Percentiles rank a stretch among this genome's conserved stretches.
Conservation (phyloP, 345 rosid genomes). For the Diplotaxis tenuifolia region DNA sequence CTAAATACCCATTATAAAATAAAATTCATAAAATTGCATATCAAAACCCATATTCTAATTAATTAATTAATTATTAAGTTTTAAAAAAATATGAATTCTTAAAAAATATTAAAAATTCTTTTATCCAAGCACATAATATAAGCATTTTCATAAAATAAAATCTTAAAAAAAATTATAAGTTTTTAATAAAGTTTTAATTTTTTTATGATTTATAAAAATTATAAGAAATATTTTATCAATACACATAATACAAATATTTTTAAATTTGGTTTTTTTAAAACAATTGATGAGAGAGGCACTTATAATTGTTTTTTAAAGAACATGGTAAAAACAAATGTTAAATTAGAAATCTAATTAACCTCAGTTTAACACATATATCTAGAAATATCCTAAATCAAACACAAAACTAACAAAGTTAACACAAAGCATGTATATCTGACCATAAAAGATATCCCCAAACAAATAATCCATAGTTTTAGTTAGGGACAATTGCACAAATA, state of each 20-base stretch:
- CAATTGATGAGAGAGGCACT: background rate
- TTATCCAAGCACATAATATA: too few relatives aligned
- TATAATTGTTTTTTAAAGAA: too few relatives aligned
- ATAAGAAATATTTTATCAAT: background rate
- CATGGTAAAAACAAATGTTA: background rate
- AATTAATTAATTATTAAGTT: too few relatives aligned
- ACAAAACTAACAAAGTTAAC: background rate
- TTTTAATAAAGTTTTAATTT: too few relatives aligned
- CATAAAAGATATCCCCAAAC: background rate
- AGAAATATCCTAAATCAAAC: background rate
- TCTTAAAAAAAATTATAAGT: too few relatives aligned
- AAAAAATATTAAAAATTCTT: too few relatives aligned
- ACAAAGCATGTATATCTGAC: background rate
- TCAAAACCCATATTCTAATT: background rate
- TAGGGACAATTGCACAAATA: too few relatives aligned
- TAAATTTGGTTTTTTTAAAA: too few relatives aligned
- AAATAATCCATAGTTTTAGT: background rate
- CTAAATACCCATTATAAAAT: too few relatives aligned
- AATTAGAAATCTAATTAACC: background rate
- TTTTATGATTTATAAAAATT: background rate
- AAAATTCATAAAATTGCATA: background rate
- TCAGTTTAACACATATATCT: background rate
- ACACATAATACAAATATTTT: background rate
- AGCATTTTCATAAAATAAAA: too few relatives aligned
- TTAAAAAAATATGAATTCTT: too few relatives aligned